phyloP scores from a whole-genome alignment of 768 basidiomycete genomes.

The Termitomyces sp. region DNA sequence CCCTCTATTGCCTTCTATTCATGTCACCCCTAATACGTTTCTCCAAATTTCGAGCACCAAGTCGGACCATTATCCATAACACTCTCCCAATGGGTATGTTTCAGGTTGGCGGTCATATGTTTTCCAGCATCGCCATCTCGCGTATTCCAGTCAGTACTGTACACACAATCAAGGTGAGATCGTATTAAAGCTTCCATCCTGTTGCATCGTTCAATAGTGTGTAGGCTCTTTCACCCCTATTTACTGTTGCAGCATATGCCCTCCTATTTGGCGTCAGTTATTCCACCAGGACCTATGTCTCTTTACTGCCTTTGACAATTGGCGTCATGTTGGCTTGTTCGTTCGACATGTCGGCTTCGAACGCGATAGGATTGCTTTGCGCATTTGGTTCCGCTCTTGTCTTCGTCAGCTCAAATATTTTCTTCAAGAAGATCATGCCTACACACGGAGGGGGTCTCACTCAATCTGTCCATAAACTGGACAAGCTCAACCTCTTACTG shows the following conservation, averaged over 20 bases:
- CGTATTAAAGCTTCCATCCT: not conserved
- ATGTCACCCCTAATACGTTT: slow-evolving; percentile 72
- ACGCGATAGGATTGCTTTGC: slow-evolving; percentile 81
- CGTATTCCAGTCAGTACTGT: slow-evolving; percentile 96
- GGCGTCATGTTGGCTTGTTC: slow-evolving; percentile 98
- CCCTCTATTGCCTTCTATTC: slow-evolving; percentile 77
- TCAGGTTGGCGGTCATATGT: slow-evolving; percentile 97
- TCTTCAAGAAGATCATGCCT: slow-evolving; percentile 98
- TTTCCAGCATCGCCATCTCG: slow-evolving; percentile 95
- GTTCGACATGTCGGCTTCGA: slow-evolving; percentile 87
- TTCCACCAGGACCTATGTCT: slow-evolving; percentile 85
- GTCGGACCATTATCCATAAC: slow-evolving; percentile 61
- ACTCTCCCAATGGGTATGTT: slow-evolving; percentile 96
- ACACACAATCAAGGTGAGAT: slow-evolving; percentile 93
- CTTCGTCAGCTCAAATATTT: slow-evolving; percentile 97
- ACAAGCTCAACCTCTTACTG: slow-evolving; percentile 93
- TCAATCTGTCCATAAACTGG: slow-evolving; percentile 66
- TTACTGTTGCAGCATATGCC: slow-evolving; percentile 95
- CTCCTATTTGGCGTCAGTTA: slow-evolving; percentile 92
- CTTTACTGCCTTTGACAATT: slow-evolving; percentile 88
- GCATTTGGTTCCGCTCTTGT: slow-evolving; percentile 96
- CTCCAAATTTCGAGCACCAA: slow-evolving; percentile 65
- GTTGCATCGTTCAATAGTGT: not conserved
- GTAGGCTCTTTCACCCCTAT: slow-evolving; percentile 92
- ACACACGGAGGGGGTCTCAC: slow-evolving; percentile 37